phyloP scores from a whole-genome alignment of 176 grass and related monocot genomes.

The Calamus simplicifolius region DNA sequence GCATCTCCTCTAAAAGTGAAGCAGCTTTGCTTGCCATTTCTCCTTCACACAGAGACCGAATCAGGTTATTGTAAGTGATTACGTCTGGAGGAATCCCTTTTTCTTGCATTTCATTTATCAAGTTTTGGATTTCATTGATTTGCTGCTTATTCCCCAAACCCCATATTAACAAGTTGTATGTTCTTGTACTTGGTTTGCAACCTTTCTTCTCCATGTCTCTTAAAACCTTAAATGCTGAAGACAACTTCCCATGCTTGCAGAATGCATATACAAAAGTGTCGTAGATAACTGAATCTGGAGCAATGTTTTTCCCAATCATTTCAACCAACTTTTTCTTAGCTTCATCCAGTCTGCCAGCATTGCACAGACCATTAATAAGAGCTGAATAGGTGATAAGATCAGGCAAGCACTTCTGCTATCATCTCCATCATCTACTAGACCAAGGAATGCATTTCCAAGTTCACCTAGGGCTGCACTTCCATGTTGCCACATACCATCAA shows the following conservation, averaged over 20 bases:
- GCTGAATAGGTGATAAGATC: slow-evolving; percentile 80
- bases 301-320: slow-evolving; percentile 70
- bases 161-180: slow-evolving; percentile 88
- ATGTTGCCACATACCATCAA: slow-evolving; percentile 78
- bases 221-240: slow-evolving; percentile 71
- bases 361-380: slow-evolving; percentile 64
- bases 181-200: slow-evolving; percentile 67
- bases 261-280: slow-evolving; percentile 73
- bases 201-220: slow-evolving; percentile 92
- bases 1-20: slow-evolving; percentile 85
- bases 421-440: slow-evolving; percentile 39
- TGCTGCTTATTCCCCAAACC: slow-evolving; percentile 61
- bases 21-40: slow-evolving; percentile 51
- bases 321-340: slow-evolving; percentile 77
- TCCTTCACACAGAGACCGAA: slow-evolving; percentile 54
- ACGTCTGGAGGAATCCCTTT: slow-evolving; percentile 57
- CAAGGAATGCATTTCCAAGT: slow-evolving; percentile 65
- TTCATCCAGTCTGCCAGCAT: slow-evolving; percentile 60
- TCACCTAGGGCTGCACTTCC: slow-evolving; percentile 70
- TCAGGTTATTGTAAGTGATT: slow-evolving; percentile 77
- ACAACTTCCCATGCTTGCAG: slow-evolving; percentile 73
- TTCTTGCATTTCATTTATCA: slow-evolving; percentile 80
- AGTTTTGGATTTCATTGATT: slow-evolving; percentile 64
- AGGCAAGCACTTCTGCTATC: slow-evolving; percentile 54
- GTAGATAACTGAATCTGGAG: slow-evolving; percentile 72